phyloP scores from a whole-genome alignment of 2,329 filamentous ascomycete species.

The Pyrenochaeta sp. region DNA sequence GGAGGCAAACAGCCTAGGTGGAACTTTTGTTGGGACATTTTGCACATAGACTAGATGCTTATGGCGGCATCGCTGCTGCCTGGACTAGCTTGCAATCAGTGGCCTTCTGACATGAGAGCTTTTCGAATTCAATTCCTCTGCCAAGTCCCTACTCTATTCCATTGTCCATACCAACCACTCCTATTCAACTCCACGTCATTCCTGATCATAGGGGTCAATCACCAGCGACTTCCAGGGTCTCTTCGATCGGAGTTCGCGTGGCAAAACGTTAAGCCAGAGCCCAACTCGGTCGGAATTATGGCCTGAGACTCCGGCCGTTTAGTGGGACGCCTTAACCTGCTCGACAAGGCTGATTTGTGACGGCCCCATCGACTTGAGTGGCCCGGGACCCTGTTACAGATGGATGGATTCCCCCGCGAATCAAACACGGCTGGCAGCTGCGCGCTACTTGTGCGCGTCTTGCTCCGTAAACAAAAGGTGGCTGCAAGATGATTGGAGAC shows the following conservation, averaged over 20 bases:
- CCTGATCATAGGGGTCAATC: background rate
- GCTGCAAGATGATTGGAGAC: slow-evolving; percentile 1
- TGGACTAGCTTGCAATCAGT: slow-evolving; percentile 28
- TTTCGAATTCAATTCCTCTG: slow-evolving; percentile 1
- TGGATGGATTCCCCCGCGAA: slow-evolving; percentile 14
- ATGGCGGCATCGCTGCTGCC: slow-evolving; percentile 29
- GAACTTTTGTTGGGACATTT: slow-evolving; percentile 26
- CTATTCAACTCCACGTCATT: background rate
- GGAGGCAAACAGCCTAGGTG: slow-evolving; percentile 8
- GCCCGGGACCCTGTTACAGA: slow-evolving; percentile 5
- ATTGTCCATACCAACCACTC: background rate
- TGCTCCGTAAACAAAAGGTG: slow-evolving; percentile 16
- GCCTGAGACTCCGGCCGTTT: slow-evolving; percentile 38
- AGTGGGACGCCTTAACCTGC: slow-evolving; percentile 42
- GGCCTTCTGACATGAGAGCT: slow-evolving; percentile 11
- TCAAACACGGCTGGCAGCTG: slow-evolving; percentile 4
- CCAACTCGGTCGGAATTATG: slow-evolving; percentile 22
- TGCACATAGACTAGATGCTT: slow-evolving; percentile 31
- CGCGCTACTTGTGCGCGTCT: slow-evolving; percentile 17
- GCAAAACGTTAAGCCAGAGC: slow-evolving; percentile 25
- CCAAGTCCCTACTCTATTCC: background rate
- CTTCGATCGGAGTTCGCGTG: slow-evolving; percentile 22
- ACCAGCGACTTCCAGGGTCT: background rate
- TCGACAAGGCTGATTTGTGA: slow-evolving; percentile 44
- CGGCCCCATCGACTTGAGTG: slow-evolving; percentile 15